Conservation (phyloP, 1,139 yeast genomes). For the Taphrina wiesneri region DNA sequence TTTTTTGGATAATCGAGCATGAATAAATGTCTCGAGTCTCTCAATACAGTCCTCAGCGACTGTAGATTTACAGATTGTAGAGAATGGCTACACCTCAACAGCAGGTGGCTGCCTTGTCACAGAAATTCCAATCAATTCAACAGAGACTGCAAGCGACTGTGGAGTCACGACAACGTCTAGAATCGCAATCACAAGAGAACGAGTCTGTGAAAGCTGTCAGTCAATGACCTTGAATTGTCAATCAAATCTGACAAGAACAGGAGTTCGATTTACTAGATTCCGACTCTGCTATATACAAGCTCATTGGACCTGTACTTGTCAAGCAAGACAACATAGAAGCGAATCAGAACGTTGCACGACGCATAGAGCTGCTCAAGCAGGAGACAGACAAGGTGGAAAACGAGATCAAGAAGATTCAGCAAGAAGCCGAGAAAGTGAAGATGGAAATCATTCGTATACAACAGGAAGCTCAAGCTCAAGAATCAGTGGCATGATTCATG, state of each 20-base stretch:
- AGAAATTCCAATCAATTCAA: constrained; percentile 10
- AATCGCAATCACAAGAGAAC: constrained; percentile 78
- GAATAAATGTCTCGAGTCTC: neutral
- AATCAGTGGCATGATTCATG: neutral
- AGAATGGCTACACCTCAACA: constrained; percentile 10
- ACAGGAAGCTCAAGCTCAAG: constrained; percentile 16
- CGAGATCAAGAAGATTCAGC: constrained; percentile 9
- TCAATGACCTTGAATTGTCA: neutral
- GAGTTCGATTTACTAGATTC: constrained; percentile 68
- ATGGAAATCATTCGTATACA: constrained; percentile 19
- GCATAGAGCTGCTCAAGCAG: constrained; percentile 77
- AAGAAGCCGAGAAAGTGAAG: constrained; percentile 20
- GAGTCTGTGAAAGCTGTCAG: constrained; percentile 69
- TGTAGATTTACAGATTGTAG: neutral
- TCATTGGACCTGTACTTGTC: constrained; percentile 86
- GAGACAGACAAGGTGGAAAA: constrained; percentile 55
- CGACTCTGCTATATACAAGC: constrained; percentile 74
- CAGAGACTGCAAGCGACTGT: constrained; percentile 26
- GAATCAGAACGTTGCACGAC: constrained; percentile 73
- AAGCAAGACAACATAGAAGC: constrained; percentile 89
- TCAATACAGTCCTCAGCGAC: too few species aligned
- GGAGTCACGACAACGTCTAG: constrained; percentile 59
- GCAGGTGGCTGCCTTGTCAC: constrained; percentile 8
- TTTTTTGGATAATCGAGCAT: neutral
- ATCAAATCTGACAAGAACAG: constrained; percentile 32